A percentile compares a stretch with the other conserved stretches of the same genome.
Conservation (phyloP, 2,329 filamentous ascomycete genomes). For the Trichoderma guizhouense region DNA sequence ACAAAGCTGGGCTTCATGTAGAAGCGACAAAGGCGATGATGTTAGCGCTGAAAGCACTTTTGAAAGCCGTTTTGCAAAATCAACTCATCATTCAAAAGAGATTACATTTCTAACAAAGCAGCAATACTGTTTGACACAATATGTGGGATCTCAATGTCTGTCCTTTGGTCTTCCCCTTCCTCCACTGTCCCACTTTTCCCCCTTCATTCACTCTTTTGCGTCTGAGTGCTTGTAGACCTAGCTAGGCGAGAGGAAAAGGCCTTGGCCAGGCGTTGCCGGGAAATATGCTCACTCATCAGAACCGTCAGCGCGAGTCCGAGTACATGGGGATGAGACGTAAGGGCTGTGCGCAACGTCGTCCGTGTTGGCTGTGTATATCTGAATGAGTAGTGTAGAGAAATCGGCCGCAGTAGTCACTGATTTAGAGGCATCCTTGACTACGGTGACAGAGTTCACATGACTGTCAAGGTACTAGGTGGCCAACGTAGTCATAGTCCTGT, state of each 20-base stretch:
- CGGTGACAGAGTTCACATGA: conserved; percentile 60
- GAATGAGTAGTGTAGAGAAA: conserved; percentile 50
- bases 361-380: conserved; percentile 50
- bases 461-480: conserved; percentile 54
- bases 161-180: too few species aligned
- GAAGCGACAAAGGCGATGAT: not conserved
- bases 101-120: not conserved
- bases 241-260: not conserved
- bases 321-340: conserved; percentile 42
- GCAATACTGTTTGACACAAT: not conserved
- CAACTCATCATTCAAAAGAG: not conserved
- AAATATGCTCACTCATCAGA: conserved; percentile 58
- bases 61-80: not conserved
- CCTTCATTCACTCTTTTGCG: not conserved
- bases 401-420: conserved; percentile 59
- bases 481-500: conserved; percentile 40
- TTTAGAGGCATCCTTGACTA: conserved; percentile 45
- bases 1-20: not conserved
- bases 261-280: conserved; percentile 45
- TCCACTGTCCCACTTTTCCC: not conserved
- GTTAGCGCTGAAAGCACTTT: not conserved
- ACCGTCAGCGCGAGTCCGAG: conserved; percentile 32
- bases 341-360: conserved; percentile 35
- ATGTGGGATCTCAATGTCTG: not conserved
- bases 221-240: not conserved